These are phyloP conservation scores for Maudiozyma saulgeensis DNA, from an alignment of 805 yeast genomes.

Conservation along the genomic window DNA sequence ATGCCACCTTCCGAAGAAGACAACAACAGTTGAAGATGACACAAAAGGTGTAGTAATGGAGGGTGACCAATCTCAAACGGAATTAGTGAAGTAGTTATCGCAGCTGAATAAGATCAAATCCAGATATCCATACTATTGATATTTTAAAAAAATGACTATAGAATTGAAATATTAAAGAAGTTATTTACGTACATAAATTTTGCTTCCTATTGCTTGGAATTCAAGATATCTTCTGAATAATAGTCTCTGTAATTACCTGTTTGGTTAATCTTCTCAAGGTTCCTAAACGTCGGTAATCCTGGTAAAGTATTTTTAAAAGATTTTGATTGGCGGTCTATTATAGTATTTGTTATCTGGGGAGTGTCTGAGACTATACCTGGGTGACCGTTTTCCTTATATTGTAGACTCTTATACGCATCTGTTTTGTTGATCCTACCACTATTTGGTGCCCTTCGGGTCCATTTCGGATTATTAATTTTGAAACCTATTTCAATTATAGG, in stretches of 20 bases:
- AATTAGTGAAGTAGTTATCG: too few relatives aligned
- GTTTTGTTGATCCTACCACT: not conserved
- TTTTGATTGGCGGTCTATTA: conserved; percentile 17
- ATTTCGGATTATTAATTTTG: conserved; percentile 25
- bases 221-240: conserved; percentile 7
- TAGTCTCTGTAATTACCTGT: conserved; percentile 28
- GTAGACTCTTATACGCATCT: conserved; percentile 20
- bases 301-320: conserved; percentile 19
- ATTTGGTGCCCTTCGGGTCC: conserved; percentile 9
- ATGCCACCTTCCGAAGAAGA: not conserved
- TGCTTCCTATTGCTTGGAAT: not conserved
- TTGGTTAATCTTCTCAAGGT: conserved; percentile 52
- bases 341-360: conserved; percentile 36
- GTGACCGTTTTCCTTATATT: conserved; percentile 29
- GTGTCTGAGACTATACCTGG: conserved; percentile 31
- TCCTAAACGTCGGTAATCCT: conserved; percentile 47
- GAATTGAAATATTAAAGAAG: too few relatives aligned
- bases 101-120: too few relatives aligned
- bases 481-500: conserved; percentile 23
- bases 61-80: too few relatives aligned
- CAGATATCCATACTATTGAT: not conserved
- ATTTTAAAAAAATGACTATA: not conserved
- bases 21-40: not conserved
- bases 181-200: not conserved
- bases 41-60: not conserved